Evolutionary conservation across 2,329 filamentous ascomycete genomes (phyloP).

Genomic region (Macrophomina pseudophaseolina): DNA sequence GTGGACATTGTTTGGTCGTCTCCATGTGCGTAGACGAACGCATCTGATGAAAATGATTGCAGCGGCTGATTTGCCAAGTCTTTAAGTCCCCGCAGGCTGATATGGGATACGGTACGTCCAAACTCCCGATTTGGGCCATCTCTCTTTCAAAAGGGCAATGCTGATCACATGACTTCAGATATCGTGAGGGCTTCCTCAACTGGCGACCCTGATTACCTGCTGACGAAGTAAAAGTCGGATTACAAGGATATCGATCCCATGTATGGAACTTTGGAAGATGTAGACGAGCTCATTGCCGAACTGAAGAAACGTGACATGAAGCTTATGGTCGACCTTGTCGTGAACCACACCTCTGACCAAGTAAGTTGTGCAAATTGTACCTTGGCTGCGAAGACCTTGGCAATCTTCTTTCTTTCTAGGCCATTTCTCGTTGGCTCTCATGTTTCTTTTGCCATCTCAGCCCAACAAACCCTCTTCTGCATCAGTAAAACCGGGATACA

Average conservation of each 20-base stretch:
- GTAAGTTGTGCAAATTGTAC: neutral
- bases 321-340: conserved; percentile 75
- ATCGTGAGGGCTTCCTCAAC: neutral
- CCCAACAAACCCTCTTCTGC: too few relatives aligned
- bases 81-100: conserved; percentile 69
- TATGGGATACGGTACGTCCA: conserved; percentile 70
- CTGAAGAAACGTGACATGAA: conserved; percentile 69
- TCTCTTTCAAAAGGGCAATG: neutral
- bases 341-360: conserved; percentile 75
- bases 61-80: conserved; percentile 38
- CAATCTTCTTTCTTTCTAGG: too few relatives aligned
- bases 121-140: neutral
- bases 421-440: too few relatives aligned
- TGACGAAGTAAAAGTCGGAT: conserved; percentile 49
- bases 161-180: neutral
- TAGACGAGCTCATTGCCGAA: conserved; percentile 65
- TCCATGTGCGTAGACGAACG: conserved; percentile 48
- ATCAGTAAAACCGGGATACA: too few relatives aligned
- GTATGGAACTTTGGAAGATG: conserved; percentile 70
- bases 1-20: conserved; percentile 71
- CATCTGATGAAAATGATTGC: neutral
- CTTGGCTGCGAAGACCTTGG: too few relatives aligned
- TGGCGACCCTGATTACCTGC: neutral
- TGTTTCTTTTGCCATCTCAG: too few relatives aligned
- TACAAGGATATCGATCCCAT: conserved; percentile 69